Conservation (phyloP, 495 filamentous ascomycete genomes). For the Penicillium pancosmium region DNA sequence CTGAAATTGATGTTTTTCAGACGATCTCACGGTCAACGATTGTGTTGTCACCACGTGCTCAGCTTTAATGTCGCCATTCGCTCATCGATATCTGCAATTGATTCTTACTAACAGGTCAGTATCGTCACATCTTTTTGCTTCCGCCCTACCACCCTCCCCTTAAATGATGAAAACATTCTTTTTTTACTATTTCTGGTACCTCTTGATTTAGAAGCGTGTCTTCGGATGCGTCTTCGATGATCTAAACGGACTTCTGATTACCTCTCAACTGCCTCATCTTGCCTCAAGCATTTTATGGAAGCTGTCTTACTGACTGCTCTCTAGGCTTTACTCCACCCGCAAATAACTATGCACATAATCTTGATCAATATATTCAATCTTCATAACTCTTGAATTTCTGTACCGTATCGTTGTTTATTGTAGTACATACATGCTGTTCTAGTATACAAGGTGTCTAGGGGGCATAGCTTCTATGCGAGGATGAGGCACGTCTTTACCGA, state of each 20-base stretch:
- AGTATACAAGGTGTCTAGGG: neutral
- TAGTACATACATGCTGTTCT: neutral
- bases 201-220: constrained; percentile 60
- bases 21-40: neutral
- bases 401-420: neutral
- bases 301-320: constrained; percentile 29
- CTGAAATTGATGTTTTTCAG: constrained; percentile 11
- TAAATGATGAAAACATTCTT: constrained; percentile 53
- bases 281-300: constrained; percentile 11
- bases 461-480: no score
- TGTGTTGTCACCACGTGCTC: neutral
- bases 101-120: constrained; percentile 33
- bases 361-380: neutral
- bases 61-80: neutral
- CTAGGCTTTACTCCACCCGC: neutral
- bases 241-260: constrained; percentile 65
- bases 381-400: neutral
- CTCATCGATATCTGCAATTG: neutral
- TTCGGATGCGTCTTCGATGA: constrained; percentile 55
- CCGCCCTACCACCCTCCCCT: constrained; percentile 5
- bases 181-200: constrained; percentile 62
- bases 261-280: constrained; percentile 14
- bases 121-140: constrained; percentile 4
- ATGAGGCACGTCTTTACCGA: constrained; percentile 8
- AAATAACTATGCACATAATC: neutral